These are phyloP conservation scores for Xylariomycetidae sp. DNA, from an alignment of 2,329 filamentous ascomycete species.

Conservation along the genomic window DNA sequence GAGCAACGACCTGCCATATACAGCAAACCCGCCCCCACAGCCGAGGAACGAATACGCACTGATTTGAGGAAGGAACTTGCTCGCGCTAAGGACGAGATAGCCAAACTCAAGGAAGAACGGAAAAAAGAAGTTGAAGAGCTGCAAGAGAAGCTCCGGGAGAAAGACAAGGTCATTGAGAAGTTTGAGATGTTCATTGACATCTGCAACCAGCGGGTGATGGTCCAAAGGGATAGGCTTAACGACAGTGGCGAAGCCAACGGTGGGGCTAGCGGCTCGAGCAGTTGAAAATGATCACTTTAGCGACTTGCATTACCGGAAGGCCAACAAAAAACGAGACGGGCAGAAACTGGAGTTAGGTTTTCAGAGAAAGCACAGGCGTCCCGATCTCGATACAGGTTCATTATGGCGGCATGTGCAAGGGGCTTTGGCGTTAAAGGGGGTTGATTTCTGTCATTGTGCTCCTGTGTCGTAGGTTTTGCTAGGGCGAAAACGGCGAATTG, in stretches of 20 bases:
- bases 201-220: constrained; percentile 60
- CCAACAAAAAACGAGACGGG: constrained; percentile 12
- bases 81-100: constrained; percentile 50
- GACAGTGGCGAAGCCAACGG: constrained; percentile 25
- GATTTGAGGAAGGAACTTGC: constrained; percentile 56
- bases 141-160: constrained; percentile 55
- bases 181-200: constrained; percentile 68
- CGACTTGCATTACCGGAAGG: not conserved
- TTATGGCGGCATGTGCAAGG: constrained; percentile 10
- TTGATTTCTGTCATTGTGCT: no score
- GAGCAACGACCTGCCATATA: constrained; percentile 60
- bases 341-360: constrained; percentile 11
- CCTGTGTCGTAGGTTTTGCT: no score
- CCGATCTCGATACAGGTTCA: constrained; percentile 16
- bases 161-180: constrained; percentile 55
- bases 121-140: constrained; percentile 53
- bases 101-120: constrained; percentile 49
- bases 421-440: constrained; percentile 22
- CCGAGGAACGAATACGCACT: constrained; percentile 58
- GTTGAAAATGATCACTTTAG: constrained; percentile 6
- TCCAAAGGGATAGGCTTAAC: constrained; percentile 50
- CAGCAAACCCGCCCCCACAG: constrained; percentile 57
- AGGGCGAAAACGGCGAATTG: no score
- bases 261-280: constrained; percentile 18
- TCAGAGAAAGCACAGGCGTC: constrained; percentile 24